These are phyloP conservation scores for Solanum hybrid DNA, from an alignment of 305 asterid species.

Conservation along the genomic window DNA sequence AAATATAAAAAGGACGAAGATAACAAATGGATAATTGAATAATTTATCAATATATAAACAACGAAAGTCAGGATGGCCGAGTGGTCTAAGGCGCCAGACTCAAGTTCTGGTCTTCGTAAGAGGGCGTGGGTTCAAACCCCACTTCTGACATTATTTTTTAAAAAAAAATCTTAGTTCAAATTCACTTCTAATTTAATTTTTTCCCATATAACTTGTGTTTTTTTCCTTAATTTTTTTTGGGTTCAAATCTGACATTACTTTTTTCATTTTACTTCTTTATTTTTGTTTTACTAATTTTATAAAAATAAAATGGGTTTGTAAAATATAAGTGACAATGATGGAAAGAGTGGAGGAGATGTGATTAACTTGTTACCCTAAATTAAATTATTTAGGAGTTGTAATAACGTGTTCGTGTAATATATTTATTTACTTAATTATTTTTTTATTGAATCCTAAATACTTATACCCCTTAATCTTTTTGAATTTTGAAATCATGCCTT, in stretches of 20 bases:
- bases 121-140: slow-evolving; percentile 28
- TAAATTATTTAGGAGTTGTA: not conserved
- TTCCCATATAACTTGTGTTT: not conserved
- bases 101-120: slow-evolving; percentile 34
- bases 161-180: not conserved
- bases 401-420: not conserved
- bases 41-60: fast-evolving
- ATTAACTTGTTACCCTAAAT: not conserved
- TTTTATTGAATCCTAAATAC: not conserved
- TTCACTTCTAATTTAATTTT: not conserved
- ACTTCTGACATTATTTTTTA: not conserved
- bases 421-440: not conserved
- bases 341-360: not conserved
- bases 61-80: slow-evolving; percentile 32
- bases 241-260: not conserved
- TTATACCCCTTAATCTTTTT: not conserved
- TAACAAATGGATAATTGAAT: fast-evolving
- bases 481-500: not conserved
- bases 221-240: not conserved
- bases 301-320: not conserved
- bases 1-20: not conserved
- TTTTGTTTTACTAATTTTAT: not conserved
- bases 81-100: slow-evolving; percentile 45
- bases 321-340: not conserved
- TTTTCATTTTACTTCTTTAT: not conserved